phyloP scores from a whole-genome alignment of 2,329 filamentous ascomycete genomes.

The Colletotrichum sublineola region DNA sequence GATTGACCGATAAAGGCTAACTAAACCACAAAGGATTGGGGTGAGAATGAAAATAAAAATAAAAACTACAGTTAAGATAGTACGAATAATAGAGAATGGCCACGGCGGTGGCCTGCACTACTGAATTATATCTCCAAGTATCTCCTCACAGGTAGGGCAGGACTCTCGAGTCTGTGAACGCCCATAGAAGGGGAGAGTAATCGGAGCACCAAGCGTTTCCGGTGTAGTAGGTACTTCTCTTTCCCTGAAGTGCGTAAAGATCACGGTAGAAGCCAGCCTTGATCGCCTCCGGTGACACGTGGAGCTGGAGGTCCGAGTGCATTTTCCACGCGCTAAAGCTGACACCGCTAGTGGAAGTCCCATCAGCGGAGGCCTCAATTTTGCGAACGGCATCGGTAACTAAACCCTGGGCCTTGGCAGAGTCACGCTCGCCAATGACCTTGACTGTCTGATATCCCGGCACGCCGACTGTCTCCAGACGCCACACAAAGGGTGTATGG shows the following conservation, averaged over 20 bases:
- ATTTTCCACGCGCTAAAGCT: conserved; percentile 28
- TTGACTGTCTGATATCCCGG: conserved; percentile 43
- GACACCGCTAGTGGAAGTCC: conserved; percentile 25
- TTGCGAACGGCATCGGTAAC: conserved; percentile 26
- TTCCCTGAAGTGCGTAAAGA: conserved; percentile 40
- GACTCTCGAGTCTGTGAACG: conserved; percentile 36
- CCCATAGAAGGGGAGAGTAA: conserved; percentile 42
- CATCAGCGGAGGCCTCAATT: conserved; percentile 13
- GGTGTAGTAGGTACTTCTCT: conserved; percentile 36
- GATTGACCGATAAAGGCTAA: background rate
- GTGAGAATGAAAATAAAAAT: background rate
- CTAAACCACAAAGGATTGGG: background rate
- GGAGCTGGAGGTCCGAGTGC: conserved; percentile 38
- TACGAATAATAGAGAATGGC: background rate
- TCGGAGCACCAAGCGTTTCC: conserved; percentile 39
- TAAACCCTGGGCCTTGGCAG: conserved; percentile 27
- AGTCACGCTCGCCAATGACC: conserved; percentile 42
- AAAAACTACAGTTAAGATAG: background rate
- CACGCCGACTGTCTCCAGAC: conserved; percentile 42
- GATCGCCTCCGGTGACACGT: conserved; percentile 37
- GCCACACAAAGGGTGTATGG: conserved; percentile 41
- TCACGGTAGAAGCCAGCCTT: conserved; percentile 37
- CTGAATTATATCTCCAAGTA: background rate
- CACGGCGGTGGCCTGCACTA: background rate
- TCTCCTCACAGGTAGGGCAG: conserved; percentile 11